Percentiles rank a stretch among this genome's conserved stretches.
Conservation (phyloP, 192 early-diverging fungal genomes). For the Allomyces javanicus region DNA sequence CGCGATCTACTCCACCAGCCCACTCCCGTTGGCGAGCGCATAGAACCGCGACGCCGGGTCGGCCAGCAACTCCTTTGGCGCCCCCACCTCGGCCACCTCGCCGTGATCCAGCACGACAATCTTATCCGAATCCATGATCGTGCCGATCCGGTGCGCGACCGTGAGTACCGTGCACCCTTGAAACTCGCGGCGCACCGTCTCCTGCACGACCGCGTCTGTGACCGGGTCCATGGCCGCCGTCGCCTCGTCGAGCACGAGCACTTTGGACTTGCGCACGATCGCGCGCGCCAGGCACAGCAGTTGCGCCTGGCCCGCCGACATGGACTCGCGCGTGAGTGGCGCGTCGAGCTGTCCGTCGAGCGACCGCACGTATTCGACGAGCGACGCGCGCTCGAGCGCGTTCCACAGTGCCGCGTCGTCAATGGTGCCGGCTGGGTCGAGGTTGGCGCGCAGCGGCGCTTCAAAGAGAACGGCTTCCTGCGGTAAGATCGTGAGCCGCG, state of each 20-base stretch:
- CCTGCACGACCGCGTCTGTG: conserved; percentile 26
- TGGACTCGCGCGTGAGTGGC: conserved; percentile 1
- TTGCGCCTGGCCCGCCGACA: conserved; percentile 35
- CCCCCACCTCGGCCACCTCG: conserved; percentile 24
- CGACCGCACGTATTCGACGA: neutral
- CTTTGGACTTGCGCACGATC: conserved; percentile 22
- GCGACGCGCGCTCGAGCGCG: neutral
- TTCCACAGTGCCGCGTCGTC: neutral
- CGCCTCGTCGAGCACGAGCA: conserved; percentile 48
- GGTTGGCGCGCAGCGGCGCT: neutral
- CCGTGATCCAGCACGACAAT: conserved; percentile 21
- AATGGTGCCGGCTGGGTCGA: neutral
- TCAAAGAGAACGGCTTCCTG: conserved; percentile 37
- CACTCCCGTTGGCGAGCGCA: too few species aligned
- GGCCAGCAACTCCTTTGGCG: conserved; percentile 19
- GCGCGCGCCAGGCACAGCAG: conserved; percentile 39
- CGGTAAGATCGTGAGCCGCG: conserved; percentile 41
- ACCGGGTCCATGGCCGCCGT: conserved; percentile 32
- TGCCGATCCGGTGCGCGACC: conserved; percentile 23
- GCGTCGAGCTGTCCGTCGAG: neutral
- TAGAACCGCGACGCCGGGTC: conserved; percentile 9
- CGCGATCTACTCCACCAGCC: too few species aligned
- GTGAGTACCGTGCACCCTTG: conserved; percentile 27
- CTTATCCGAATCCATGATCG: conserved; percentile 27
- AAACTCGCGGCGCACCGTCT: conserved; percentile 28